Conservation (phyloP, 176 grass and related monocot species). For the Chloris gayana region DNA sequence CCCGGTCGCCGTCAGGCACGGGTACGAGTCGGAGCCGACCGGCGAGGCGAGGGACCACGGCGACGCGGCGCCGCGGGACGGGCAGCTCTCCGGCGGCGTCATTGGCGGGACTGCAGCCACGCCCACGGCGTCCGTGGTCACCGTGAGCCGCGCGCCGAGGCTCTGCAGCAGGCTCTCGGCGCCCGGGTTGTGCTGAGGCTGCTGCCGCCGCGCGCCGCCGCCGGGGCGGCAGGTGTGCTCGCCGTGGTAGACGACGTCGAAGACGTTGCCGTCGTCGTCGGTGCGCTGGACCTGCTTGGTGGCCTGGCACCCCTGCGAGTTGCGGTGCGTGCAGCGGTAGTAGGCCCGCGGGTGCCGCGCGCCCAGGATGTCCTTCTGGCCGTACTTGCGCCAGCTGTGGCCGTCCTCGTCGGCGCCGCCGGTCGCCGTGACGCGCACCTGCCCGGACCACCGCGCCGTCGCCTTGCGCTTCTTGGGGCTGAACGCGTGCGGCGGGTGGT, state of each 20-base stretch:
- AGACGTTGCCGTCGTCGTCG: conserved; percentile 65
- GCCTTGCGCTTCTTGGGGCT: conserved; percentile 61
- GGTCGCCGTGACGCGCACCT: conserved; percentile 49
- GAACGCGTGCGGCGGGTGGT: conserved; percentile 31
- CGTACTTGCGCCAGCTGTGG: conserved; percentile 87
- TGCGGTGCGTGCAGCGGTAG: conserved; percentile 94
- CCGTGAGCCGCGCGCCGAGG: conserved; percentile 54
- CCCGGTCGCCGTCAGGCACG: not conserved
- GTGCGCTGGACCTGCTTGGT: conserved; percentile 92
- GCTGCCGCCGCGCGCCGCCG: not conserved
- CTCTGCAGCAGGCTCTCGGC: conserved; percentile 44
- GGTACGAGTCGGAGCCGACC: conserved; percentile 49
- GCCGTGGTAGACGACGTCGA: conserved; percentile 82
- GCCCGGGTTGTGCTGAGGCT: conserved; percentile 37
- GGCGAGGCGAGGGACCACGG: conserved; percentile 58
- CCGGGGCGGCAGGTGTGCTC: conserved; percentile 62
- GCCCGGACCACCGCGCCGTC: conserved; percentile 56
- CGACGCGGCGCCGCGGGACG: conserved; percentile 27
- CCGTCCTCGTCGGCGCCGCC: conserved; percentile 67
- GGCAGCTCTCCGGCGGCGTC: conserved; percentile 42
- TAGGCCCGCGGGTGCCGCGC: conserved; percentile 80
- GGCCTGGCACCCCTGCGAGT: conserved; percentile 64
- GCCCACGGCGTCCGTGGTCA: conserved; percentile 33
- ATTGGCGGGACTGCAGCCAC: conserved; percentile 6
- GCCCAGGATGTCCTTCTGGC: conserved; percentile 88